Conservation (phyloP, 1,284 basidiomycete genomes). For the Ustilago xerochloae region DNA sequence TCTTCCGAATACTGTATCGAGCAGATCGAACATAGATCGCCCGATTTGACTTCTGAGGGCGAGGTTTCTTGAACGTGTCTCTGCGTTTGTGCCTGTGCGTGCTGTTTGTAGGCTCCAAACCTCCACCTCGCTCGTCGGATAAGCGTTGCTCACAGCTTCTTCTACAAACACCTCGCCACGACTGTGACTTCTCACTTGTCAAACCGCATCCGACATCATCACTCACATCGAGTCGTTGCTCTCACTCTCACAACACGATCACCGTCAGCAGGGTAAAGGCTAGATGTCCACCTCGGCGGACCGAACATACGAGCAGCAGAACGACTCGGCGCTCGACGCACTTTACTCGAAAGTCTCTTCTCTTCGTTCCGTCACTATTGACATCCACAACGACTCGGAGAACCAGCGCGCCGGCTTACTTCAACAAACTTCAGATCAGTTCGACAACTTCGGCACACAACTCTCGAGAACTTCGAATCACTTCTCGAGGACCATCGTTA, state of each 20-base stretch:
- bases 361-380: conserved; percentile 59
- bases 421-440: conserved; percentile 49
- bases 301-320: conserved; percentile 63
- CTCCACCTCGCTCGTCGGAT: conserved; percentile 3
- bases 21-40: neutral
- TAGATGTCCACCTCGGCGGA: conserved; percentile 55
- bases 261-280: conserved; percentile 1
- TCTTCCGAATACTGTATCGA: conserved; percentile 22
- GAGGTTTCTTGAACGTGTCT: neutral
- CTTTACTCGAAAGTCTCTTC: conserved; percentile 61
- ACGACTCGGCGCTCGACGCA: conserved; percentile 60
- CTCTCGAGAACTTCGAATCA: conserved; percentile 51
- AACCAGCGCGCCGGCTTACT: conserved; percentile 44
- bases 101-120: neutral
- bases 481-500: conserved; percentile 42
- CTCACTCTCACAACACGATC: too few species aligned
- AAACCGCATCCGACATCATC: neutral
- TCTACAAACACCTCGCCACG: neutral
- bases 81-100: neutral
- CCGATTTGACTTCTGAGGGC: neutral
- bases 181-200: neutral
- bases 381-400: conserved; percentile 63
- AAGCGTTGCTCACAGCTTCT: neutral
- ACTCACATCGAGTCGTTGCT: too few species aligned
- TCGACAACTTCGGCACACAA: conserved; percentile 42